Percentiles rank a stretch among this genome's conserved stretches.
Evolutionary conservation across 345 rosid genomes (phyloP).

Genomic region (Lagerstroemia speciosa): DNA sequence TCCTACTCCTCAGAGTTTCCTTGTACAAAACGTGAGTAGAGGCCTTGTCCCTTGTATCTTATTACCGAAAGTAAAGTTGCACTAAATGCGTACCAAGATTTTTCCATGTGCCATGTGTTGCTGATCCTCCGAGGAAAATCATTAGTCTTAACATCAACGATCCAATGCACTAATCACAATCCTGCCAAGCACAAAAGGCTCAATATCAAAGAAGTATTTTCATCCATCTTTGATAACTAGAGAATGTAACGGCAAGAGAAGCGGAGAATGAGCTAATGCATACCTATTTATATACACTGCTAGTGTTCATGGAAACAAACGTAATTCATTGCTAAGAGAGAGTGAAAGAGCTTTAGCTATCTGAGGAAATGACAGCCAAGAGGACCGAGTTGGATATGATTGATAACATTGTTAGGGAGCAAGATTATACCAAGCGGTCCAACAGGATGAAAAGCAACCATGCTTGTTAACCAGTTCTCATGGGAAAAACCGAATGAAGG

Average conservation of each 20-base stretch:
- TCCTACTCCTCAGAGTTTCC: neutral
- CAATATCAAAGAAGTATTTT: neutral
- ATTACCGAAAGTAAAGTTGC: neutral
- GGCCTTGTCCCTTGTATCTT: neutral
- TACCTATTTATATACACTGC: too few relatives aligned
- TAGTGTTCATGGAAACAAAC: neutral
- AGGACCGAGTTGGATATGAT: neutral
- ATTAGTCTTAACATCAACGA: constrained; percentile 33
- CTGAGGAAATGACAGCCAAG: too few relatives aligned
- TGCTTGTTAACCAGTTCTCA: neutral
- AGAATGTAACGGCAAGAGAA: neutral
- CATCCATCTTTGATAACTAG: neutral
- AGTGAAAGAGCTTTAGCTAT: neutral
- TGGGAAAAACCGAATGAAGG: neutral
- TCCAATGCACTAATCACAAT: constrained; percentile 62
- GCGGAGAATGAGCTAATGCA: neutral
- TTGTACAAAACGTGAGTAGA: neutral
- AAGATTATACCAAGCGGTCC: neutral
- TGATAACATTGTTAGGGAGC: neutral
- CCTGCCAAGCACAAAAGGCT: constrained; percentile 25
- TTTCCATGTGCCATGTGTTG: neutral
- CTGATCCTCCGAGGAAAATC: neutral
- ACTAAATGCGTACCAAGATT: neutral
- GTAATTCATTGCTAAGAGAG: neutral
- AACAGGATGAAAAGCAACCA: neutral